A percentile compares a stretch with the other conserved stretches of the same genome.
Evolutionary conservation across 345 rosid species (phyloP).

Genomic region (Crucihimalaya himalaica): DNA sequence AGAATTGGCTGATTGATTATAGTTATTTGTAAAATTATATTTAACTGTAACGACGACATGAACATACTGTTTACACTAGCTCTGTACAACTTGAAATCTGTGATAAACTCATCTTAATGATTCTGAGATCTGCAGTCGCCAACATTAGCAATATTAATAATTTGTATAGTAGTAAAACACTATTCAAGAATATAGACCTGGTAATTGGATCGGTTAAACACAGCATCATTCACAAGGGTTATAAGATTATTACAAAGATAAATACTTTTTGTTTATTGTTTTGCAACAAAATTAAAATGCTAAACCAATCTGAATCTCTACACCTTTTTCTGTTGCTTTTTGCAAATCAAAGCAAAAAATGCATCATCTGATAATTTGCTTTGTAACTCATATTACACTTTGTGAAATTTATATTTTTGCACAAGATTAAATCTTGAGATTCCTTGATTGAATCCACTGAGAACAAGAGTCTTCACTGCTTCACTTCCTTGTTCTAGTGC

Average conservation of each 20-base stretch:
- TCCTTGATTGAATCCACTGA: conserved; percentile 55
- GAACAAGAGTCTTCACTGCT: conserved; percentile 63
- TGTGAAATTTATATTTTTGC: conserved; percentile 79
- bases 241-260: too few relatives aligned
- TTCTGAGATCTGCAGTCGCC: not conserved
- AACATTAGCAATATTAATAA: too few relatives aligned
- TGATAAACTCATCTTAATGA: not conserved
- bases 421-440: conserved; percentile 70
- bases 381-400: conserved; percentile 35
- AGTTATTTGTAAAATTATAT: too few relatives aligned
- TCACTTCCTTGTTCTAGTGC: conserved; percentile 72
- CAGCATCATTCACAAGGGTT: too few relatives aligned
- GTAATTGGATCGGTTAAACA: too few relatives aligned
- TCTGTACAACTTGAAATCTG: not conserved
- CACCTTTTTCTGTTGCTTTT: not conserved
- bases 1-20: not conserved
- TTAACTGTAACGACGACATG: not conserved
- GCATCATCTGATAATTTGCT: not conserved
- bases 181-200: too few relatives aligned
- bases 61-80: not conserved
- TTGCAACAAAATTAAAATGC: not conserved
- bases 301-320: not conserved
- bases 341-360: not conserved
- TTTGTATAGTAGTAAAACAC: not conserved
- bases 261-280: too few relatives aligned